A percentile compares a stretch with the other conserved stretches of the same genome.
phyloP scores from a whole-genome alignment of 805 yeast species.

The Myxozyma sirexii region DNA sequence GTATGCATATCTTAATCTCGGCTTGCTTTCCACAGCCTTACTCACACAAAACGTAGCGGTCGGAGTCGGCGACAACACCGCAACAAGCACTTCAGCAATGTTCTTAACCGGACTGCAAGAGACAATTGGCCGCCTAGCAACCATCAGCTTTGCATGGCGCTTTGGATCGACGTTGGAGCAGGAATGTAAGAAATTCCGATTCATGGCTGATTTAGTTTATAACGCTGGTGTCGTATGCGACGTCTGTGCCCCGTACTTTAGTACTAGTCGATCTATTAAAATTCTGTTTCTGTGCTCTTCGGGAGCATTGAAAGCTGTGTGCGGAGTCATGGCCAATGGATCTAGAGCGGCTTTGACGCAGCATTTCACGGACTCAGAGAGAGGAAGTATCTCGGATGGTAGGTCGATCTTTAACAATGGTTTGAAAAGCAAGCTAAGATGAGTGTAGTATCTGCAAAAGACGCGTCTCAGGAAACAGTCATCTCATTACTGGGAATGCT shows the following conservation, averaged over 20 bases:
- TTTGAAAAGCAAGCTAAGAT: not conserved
- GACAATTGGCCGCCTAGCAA: conserved; percentile 44
- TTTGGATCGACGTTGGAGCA: conserved; percentile 43
- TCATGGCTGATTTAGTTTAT: conserved; percentile 43
- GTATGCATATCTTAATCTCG: not conserved
- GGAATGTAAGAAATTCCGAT: conserved; percentile 45
- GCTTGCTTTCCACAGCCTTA: not conserved
- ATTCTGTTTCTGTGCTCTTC: conserved; percentile 41
- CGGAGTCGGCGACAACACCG: conserved; percentile 45
- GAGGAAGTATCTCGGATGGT: conserved; percentile 44
- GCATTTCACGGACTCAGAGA: conserved; percentile 43
- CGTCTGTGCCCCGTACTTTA: conserved; percentile 42
- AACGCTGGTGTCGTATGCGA: conserved; percentile 44
- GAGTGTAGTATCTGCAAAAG: conserved; percentile 41
- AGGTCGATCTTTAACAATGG: not conserved
- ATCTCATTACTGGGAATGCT: conserved; percentile 44
- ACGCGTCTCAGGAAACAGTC: conserved; percentile 45
- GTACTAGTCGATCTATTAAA: conserved; percentile 29
- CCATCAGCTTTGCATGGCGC: conserved; percentile 44
- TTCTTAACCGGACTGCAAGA: conserved; percentile 45
- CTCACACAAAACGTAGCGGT: conserved; percentile 38
- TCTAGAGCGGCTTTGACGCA: conserved; percentile 45
- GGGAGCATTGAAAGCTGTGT: conserved; percentile 42
- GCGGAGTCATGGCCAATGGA: conserved; percentile 46
- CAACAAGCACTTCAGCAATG: conserved; percentile 45